Base-by-base conservation (phyloP, 305 asterid species). In the Withania somnifera region DNA sequence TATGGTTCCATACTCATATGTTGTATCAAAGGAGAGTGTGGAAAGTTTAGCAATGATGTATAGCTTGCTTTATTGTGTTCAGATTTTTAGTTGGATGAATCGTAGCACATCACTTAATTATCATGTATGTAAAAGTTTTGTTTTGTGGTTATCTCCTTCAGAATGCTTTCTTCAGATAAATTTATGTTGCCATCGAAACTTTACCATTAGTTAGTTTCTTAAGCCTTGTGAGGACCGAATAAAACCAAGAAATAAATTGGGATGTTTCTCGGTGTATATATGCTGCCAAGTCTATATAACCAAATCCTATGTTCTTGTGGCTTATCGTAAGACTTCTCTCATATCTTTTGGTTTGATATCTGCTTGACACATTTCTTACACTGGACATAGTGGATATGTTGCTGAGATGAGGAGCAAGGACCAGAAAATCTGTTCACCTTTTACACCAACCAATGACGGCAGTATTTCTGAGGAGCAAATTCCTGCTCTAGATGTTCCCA, bases 331-430 rank as follows among this genome's bases (percentile, higher is more conserved):
- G 45, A 50, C 80, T 61, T 34, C 7, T 80, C 20, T 63, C 34
- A 45, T 45, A 42, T 80, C 20, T 83, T 34, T 42, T 8, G 52
- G 47, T 32, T 67, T 47, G 51, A 34, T 58, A 78, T 81, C 51
- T 28, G 51, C 63, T 80, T 50, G 47, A 17, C 53, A 47, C 68
- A 6, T 87, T 83, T 82, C 69, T 66, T 8, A 68, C 81, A 47
- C 45, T 89, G 76, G 47, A 71, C 88, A 92, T 95, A 94, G 99
- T 86, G 98, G 94, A 24, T 95, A 86, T 83, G 93, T 90, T n/a
- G 88, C 94, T 50, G 95, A 82, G 47, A 91, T 87, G 92, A 89
- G 98, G 79, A 84, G 77, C 84, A 91, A 86, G 83, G 87, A 91
- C 84, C 19, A 26, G 81, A 84, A 83, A 67, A 64, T 67, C 2